Evolutionary conservation across 2,329 filamentous ascomycete species (phyloP).

Genomic region (Herpotrichia juniperi): DNA sequence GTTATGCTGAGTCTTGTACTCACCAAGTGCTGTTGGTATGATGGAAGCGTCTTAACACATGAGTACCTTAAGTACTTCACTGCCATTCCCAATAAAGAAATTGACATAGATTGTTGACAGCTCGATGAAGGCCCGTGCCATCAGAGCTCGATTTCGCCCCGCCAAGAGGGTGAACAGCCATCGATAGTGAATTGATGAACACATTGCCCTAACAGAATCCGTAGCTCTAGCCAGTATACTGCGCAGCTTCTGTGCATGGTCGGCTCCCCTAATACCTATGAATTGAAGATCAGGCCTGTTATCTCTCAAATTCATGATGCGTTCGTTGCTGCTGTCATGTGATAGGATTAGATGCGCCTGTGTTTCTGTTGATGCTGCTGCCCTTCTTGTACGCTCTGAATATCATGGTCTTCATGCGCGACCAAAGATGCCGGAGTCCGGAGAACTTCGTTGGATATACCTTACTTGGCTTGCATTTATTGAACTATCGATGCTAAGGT

Average conservation of each 20-base stretch:
- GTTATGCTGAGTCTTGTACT: too few relatives aligned
- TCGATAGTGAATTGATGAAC: conserved; percentile 64
- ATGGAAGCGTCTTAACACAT: conserved; percentile 67
- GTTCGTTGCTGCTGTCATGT: conserved; percentile 69
- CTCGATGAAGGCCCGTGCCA: conserved; percentile 63
- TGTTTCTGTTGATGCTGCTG: conserved; percentile 64
- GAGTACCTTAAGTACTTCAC: conserved; percentile 62
- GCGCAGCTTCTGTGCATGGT: conserved; percentile 62
- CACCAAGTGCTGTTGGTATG: conserved; percentile 65
- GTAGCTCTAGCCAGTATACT: conserved; percentile 61
- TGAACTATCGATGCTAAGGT: conserved; percentile 64
- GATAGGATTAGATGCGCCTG: conserved; percentile 71
- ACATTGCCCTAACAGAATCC: conserved; percentile 64
- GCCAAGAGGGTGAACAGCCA: conserved; percentile 72
- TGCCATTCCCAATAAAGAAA: conserved; percentile 61
- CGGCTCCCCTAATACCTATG: conserved; percentile 62
- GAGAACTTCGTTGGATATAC: conserved; percentile 47
- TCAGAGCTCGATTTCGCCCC: conserved; percentile 68
- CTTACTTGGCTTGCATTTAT: conserved; percentile 59
- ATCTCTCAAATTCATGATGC: conserved; percentile 62
- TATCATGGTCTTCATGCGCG: conserved; percentile 59
- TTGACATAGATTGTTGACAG: conserved; percentile 66
- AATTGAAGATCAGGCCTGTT: conserved; percentile 67
- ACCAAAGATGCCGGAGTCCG: conserved; percentile 54
- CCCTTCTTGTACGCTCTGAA: conserved; percentile 63